Conservation (phyloP, 2,329 filamentous ascomycete genomes). For the Sporothrix luriei region DNA sequence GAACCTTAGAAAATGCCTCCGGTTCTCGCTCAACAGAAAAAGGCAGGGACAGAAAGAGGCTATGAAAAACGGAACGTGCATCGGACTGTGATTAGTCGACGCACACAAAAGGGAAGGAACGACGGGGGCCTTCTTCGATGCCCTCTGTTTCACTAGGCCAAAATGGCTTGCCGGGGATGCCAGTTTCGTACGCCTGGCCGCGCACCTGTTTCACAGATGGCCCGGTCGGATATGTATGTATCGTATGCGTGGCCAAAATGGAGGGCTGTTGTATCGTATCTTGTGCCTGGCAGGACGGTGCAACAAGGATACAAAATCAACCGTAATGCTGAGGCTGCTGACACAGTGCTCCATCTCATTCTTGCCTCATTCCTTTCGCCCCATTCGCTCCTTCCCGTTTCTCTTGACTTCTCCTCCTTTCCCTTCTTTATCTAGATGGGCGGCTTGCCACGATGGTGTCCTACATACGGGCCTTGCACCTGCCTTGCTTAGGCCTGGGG, state of each 20-base stretch:
- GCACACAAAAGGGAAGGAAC: neutral
- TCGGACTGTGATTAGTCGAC: conserved; percentile 2
- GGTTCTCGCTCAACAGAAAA: conserved; percentile 27
- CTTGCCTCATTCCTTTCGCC: conserved; percentile 7
- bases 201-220: conserved; percentile 14
- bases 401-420: neutral
- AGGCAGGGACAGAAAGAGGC: neutral
- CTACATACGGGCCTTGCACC: conserved; percentile 14
- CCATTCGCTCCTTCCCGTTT: conserved; percentile 1
- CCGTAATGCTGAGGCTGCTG: neutral
- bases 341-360: neutral
- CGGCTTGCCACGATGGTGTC: neutral
- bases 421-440: neutral
- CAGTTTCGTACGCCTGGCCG: neutral
- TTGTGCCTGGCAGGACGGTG: neutral
- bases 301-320: neutral
- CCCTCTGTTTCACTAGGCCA: conserved; percentile 23
- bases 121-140: neutral
- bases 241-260: neutral
- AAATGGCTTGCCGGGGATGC: conserved; percentile 8
- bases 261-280: conserved; percentile 2
- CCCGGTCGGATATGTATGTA: conserved; percentile 3
- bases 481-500: conserved; percentile 6
- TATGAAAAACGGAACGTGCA: conserved; percentile 9
- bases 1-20: conserved; percentile 20